A percentile compares a stretch with the other conserved stretches of the same genome.
phyloP scores from a whole-genome alignment of 257 asterid genomes.

The Capsicum rhomboideum region DNA sequence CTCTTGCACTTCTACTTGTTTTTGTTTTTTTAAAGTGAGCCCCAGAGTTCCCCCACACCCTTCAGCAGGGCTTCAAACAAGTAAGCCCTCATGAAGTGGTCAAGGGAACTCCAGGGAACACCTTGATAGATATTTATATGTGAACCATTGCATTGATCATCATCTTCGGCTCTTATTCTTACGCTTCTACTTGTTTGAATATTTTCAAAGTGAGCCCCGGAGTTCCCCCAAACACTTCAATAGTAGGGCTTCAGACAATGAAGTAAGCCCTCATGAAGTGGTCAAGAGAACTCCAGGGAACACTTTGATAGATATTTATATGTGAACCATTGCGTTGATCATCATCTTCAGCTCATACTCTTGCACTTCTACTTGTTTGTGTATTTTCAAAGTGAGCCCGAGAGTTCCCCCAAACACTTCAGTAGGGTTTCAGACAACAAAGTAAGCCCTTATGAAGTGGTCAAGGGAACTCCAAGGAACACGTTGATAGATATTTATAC shows the following conservation, averaged over 20 bases:
- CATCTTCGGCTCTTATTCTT: background rate
- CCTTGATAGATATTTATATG: background rate
- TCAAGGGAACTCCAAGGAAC: too few relatives aligned
- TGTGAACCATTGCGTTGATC: too few relatives aligned
- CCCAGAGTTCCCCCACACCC: background rate
- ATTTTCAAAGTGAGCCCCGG: background rate
- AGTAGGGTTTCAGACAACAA: too few relatives aligned
- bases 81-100: background rate
- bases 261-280: slow-evolving; percentile 1
- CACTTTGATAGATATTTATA: too few relatives aligned
- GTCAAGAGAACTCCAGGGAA: too few relatives aligned
- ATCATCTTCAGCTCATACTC: background rate
- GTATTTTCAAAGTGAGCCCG: too few relatives aligned
- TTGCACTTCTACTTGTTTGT: too few relatives aligned
- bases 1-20: background rate
- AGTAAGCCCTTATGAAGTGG: too few relatives aligned
- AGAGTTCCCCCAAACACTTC: too few relatives aligned
- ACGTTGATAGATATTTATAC: too few relatives aligned
- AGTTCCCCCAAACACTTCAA: slow-evolving; percentile 35
- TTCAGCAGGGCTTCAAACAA: background rate
- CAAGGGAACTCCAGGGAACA: background rate
- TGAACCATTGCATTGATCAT: background rate
- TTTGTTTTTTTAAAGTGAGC: background rate
- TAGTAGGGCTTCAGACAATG: background rate
- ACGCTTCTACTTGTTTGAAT: background rate